Evolutionary conservation across 1,284 basidiomycete species (phyloP).

Genomic region (Ceratobasidium sp.): DNA sequence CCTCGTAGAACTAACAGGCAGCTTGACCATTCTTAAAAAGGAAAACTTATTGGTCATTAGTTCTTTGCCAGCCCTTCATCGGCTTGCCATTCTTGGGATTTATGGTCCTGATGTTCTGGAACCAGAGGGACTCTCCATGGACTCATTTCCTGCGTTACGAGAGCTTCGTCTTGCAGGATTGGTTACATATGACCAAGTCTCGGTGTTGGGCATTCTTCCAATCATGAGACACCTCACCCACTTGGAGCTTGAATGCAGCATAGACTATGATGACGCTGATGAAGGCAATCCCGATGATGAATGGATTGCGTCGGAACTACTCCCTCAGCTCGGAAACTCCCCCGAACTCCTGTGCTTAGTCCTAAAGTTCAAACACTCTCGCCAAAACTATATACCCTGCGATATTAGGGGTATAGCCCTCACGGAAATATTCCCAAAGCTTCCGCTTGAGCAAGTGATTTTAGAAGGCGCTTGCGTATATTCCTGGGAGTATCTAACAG

Average conservation of each 20-base stretch:
- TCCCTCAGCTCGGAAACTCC: neutral
- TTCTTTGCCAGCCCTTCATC: conserved; percentile 1
- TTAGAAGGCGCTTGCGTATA: neutral
- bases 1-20: conserved; percentile 6
- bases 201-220: neutral
- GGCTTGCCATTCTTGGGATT: neutral
- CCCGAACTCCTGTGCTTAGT: neutral
- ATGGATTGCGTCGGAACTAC: neutral
- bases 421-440: conserved; percentile 24
- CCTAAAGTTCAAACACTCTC: neutral
- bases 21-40: neutral
- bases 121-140: neutral
- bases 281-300: neutral
- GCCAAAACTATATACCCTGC: neutral
- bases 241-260: neutral
- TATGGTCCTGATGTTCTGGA: neutral
- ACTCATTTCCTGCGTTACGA: conserved; percentile 4
- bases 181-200: neutral
- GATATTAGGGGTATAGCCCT: conserved; percentile 22
- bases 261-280: neutral
- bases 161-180: conserved; percentile 6
- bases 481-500: neutral
- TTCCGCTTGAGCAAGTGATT: neutral
- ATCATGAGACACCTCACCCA: neutral
- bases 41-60: neutral